Evolutionary conservation across 1,284 basidiomycete genomes (phyloP), one percentile per base, ranked within the genome.

Genomic region (Meripilus lineatus): DNA sequence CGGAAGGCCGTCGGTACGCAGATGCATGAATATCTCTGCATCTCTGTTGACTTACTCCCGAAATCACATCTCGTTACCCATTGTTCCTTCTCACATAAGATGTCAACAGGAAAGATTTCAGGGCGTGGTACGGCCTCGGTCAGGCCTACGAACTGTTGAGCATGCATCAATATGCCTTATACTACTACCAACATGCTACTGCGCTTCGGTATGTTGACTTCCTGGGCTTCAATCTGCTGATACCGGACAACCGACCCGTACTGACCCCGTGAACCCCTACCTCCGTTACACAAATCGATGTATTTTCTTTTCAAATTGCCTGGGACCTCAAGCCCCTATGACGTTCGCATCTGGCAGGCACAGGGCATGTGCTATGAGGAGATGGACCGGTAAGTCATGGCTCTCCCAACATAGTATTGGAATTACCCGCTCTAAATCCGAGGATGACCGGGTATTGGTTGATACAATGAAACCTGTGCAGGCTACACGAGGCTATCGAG

Each of bases 121-220:
- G 96, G 47, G 94, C 95, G 6, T 99, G 96, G 95, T 97, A 96
- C 65, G 96, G 96, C 18, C 81, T 99, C 38, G 96, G 94, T 1
- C 95, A 99, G 62, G 93, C 94, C 15, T 99, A 99, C 62, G 95
- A 98, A 62, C 75, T 99, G 28, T 73, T 98, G 49, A 93, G 89
- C 58, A 97, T 98, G 86, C 92, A 93, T 52, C 85, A 92, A 59
- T 98, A 97, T 68, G 90, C 95, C 2, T 72, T 99, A 38, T 84
- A 96, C 65, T 99, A 99, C 68, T 98, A 95, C 61, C 94, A 98
- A 59, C 85, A 92, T 58, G 94, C 96, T 2, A 94, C 93, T 15
- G 88, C 93, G 20, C 73, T 98, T 48, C 75, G 89, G 89, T 93
- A 54, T 47, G 76, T 60, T 15, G 14, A 15, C 30, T 30, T 45